Evolutionary conservation across 352 stramenopile genomes (phyloP), one percentile per base, ranked within the genome.

Genomic region (Elongisporangium anandrum): DNA sequence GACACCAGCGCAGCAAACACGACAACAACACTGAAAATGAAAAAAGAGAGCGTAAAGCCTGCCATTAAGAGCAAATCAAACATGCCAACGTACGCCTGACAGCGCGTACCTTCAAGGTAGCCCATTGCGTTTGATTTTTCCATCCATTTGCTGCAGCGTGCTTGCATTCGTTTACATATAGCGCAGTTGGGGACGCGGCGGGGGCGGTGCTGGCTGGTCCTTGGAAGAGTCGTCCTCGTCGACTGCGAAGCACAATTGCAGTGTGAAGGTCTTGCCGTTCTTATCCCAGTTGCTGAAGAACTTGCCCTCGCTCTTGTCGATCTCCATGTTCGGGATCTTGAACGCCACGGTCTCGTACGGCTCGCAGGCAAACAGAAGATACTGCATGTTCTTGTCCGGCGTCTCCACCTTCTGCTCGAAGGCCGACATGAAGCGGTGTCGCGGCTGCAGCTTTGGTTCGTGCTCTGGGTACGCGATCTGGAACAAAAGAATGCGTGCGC

Each of bases 311-410:
- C 83, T 76, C 71, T 96, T 96, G 75, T 99, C 96, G 47, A 99
- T 82, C 16, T 94, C 85, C 51, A 97, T 69, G 72, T 99, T 99
- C 17, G 97, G 97, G 63, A 99, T 96, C 77, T 99, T 99, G 81
- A 99, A 99, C 47, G 92, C 98, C 20, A 99, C 87, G 19, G 96
- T 99, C 82, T 99, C 96, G 79, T 99, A 99, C 41, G 97, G 97
- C 69, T 99, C 97, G 62, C 95, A 98, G 1, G 98, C 98, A 65
- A 99, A 98, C 15, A 99, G 74, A 15, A 99, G 71, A 69, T 99
- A 99, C 79, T 97, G 88, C 63, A 93, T 92, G 56, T 88, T 84
- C 63, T 97, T 98, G 78, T 99, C 96, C 0, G 97, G 91, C 7
- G 87, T 81, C 64, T 99, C 97, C n/a, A 99, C 89, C 52, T 96